Percentiles rank a stretch among this genome's conserved stretches.
These are phyloP conservation scores for Pseudogymnoascus sp. DNA, from an alignment of 2,329 filamentous ascomycete genomes.

Conservation along the genomic window DNA sequence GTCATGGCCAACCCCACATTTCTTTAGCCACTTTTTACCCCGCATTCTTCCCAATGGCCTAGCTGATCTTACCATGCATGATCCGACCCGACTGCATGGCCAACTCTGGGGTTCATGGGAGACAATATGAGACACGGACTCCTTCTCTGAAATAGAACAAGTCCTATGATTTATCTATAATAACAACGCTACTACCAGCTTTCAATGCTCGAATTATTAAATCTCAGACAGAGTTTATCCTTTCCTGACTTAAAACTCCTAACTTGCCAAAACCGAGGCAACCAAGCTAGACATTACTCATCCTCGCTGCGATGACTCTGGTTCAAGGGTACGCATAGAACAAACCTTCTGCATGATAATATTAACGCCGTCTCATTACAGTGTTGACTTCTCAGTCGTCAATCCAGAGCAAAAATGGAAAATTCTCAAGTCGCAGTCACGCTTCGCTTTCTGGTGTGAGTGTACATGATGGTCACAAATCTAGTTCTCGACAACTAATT, in stretches of 20 bases:
- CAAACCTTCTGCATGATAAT: neutral
- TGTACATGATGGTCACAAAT: neutral
- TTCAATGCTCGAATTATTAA: neutral
- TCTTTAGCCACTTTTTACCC: neutral
- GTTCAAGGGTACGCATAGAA: neutral
- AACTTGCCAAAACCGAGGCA: neutral
- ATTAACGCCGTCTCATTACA: constrained; percentile 4
- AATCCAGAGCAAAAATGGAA: constrained; percentile 25
- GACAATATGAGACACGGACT: neutral
- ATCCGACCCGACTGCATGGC: neutral
- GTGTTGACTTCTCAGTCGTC: constrained; percentile 22
- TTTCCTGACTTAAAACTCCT: neutral
- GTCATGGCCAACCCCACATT: neutral
- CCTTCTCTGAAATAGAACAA: neutral
- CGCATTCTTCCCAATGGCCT: neutral
- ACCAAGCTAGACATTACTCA: neutral
- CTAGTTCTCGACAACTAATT: neutral
- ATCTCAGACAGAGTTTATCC: neutral
- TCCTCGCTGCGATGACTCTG: neutral
- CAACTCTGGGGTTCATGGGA: neutral
- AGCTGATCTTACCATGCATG: neutral
- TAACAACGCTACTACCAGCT: neutral
- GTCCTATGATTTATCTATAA: neutral
- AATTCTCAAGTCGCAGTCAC: constrained; percentile 22
- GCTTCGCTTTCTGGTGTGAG: constrained; percentile 25